Conservation (phyloP, 176 grass and related monocot species). For the Areca catechu region DNA sequence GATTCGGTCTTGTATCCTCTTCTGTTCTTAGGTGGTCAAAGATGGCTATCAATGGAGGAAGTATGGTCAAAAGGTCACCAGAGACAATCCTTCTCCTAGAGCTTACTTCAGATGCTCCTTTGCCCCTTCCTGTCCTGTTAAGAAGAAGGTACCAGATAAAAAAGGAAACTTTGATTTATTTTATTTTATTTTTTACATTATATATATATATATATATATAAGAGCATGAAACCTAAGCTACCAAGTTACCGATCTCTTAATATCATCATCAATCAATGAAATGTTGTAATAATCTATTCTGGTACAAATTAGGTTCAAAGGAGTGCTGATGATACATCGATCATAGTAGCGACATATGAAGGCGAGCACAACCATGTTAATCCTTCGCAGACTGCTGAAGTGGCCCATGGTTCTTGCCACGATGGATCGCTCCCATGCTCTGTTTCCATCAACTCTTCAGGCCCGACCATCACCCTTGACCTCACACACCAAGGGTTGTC, state of each 20-base stretch:
- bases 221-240: too few relatives aligned
- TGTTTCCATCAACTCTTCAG: slow-evolving; percentile 43
- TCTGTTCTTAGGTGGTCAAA: slow-evolving; percentile 14
- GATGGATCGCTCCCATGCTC: slow-evolving; percentile 39
- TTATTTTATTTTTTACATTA: too few relatives aligned
- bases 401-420: neutral
- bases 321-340: slow-evolving; percentile 66
- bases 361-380: slow-evolving; percentile 75
- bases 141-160: slow-evolving; percentile 1
- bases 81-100: slow-evolving; percentile 51
- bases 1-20: neutral
- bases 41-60: slow-evolving; percentile 16
- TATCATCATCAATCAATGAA: too few relatives aligned
- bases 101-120: slow-evolving; percentile 6
- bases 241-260: too few relatives aligned
- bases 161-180: slow-evolving; percentile 1
- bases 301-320: slow-evolving; percentile 53
- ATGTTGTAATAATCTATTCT: too few relatives aligned
- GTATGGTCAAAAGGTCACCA: slow-evolving; percentile 29
- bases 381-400: slow-evolving; percentile 7
- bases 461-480: slow-evolving; percentile 64
- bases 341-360: slow-evolving; percentile 78
- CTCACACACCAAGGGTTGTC: slow-evolving; percentile 28
- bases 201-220: too few relatives aligned
- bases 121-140: slow-evolving; percentile 1